Base-by-base conservation (phyloP, 164 flowering plant genomes). In the Kalanchoe fedtschenkoi region DNA sequence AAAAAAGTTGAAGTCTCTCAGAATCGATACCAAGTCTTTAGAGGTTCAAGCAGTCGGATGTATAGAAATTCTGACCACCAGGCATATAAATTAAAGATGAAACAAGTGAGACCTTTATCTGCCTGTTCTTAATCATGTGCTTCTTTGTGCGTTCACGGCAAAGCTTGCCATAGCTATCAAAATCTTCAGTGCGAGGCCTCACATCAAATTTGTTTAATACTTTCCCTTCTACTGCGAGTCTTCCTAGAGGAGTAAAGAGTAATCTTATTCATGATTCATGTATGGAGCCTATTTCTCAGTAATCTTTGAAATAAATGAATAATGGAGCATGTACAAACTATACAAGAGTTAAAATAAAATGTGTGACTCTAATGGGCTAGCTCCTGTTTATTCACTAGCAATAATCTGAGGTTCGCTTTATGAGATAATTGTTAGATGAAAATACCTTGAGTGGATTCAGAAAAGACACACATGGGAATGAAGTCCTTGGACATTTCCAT, bases 141-240 rank as follows among this genome's bases (percentile, higher is more conserved):
- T 84, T 88, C 37, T 69, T 80, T 62, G 93, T 86, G 64, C 97
- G 63, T 66, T 86, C 91, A 62, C 95, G 89, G 61, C 95, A 91
- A 61, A 87, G 74, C 69, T 79, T 85, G 21, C 88, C 74, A 74
- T 88, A 91, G 62, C 68, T 76, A 66, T 75, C 86, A 53, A 88
- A 62, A 65, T 76, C 76, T 46, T 77, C 76, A 68, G 74, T 65
- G 35, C 78, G 82, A 60, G 88, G 97, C 79, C 74, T 83, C 91
- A 91, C 83, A 70, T 91, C 96, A 82, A 91, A 88, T 72, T 83
- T 87, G 65, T 80, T 71, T 62, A 71, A 69, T 68, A 88, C 82
- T 69, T 85, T 88, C 30, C 97, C 97, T 70, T 91, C 97, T 61
- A 82, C 75, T 5, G 86, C 63, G n/a, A 82, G 6, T 66, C 69